A percentile compares a stretch with the other conserved stretches of the same genome.
These are phyloP conservation scores for Neostapfia colusana DNA, from an alignment of 176 grass and related monocot genomes.

Conservation along the genomic window DNA sequence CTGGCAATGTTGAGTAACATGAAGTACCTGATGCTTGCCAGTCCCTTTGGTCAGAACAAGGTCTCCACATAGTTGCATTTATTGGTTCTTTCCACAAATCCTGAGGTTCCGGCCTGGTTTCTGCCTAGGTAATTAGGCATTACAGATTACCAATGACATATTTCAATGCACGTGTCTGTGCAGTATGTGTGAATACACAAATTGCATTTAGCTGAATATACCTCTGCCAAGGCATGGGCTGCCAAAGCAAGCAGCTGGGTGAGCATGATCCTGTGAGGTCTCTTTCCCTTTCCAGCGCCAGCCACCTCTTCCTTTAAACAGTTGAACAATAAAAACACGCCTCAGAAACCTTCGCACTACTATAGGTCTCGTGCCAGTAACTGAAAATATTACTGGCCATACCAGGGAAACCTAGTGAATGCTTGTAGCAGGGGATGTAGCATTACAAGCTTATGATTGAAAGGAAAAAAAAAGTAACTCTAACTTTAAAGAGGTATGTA, in stretches of 20 bases:
- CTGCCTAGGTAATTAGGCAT: slow-evolving; percentile 75
- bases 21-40: slow-evolving; percentile 52
- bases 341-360: not conserved
- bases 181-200: slow-evolving; percentile 12
- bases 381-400: not conserved
- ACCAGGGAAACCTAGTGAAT: not conserved
- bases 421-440: not conserved
- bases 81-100: slow-evolving; percentile 83
- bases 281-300: slow-evolving; percentile 41
- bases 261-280: slow-evolving; percentile 64
- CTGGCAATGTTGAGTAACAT: not conserved
- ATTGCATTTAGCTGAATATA: slow-evolving; percentile 41
- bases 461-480: not conserved
- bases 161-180: not conserved
- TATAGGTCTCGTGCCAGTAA: not conserved
- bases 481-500: not conserved
- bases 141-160: slow-evolving; percentile 5
- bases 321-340: slow-evolving; percentile 15
- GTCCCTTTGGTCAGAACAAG: slow-evolving; percentile 68
- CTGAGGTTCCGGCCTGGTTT: slow-evolving; percentile 63
- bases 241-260: slow-evolving; percentile 66
- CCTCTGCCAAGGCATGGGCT: slow-evolving; percentile 92
- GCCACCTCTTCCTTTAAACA: slow-evolving; percentile 48
- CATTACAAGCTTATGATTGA: not conserved
- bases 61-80: slow-evolving; percentile 77